Conservation (phyloP, 495 filamentous ascomycete genomes). For the Penicillium waksmanii region DNA sequence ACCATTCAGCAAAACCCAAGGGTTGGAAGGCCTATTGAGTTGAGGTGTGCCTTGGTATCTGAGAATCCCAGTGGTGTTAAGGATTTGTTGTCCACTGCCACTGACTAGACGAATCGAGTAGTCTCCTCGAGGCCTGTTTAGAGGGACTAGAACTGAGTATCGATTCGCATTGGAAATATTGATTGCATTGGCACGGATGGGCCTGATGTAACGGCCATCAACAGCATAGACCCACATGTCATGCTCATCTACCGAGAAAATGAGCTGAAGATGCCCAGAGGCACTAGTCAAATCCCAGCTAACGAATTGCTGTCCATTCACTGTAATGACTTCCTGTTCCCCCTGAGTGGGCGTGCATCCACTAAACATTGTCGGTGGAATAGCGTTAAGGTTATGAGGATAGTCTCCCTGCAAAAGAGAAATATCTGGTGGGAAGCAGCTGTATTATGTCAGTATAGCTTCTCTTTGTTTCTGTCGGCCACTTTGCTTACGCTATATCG, state of each 20-base stretch:
- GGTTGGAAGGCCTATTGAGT: slow-evolving; percentile 25
- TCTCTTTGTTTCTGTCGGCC: background rate
- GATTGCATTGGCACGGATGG: slow-evolving; percentile 37
- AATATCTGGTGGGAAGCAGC: slow-evolving; percentile 30
- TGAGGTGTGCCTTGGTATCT: slow-evolving; percentile 27
- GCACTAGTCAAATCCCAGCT: slow-evolving; percentile 40
- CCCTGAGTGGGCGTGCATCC: slow-evolving; percentile 40
- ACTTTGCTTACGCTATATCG: slow-evolving; percentile 49
- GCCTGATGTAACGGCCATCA: slow-evolving; percentile 46
- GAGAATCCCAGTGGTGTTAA: slow-evolving; percentile 38
- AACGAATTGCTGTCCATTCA: slow-evolving; percentile 30
- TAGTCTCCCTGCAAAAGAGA: slow-evolving; percentile 21
- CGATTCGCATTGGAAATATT: slow-evolving; percentile 35
- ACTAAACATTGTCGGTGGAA: slow-evolving; percentile 30
- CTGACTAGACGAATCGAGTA: slow-evolving; percentile 45
- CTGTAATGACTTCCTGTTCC: slow-evolving; percentile 29
- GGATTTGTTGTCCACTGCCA: slow-evolving; percentile 37
- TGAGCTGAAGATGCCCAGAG: slow-evolving; percentile 27
- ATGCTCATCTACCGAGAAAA: slow-evolving; percentile 47
- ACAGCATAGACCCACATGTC: slow-evolving; percentile 47
- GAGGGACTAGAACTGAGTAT: slow-evolving; percentile 43
- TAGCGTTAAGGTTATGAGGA: slow-evolving; percentile 25
- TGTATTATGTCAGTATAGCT: slow-evolving; percentile 2
- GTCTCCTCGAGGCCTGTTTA: slow-evolving; percentile 36
- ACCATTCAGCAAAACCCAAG: slow-evolving; percentile 49